These are phyloP conservation scores for Leptosphaerulina australis DNA, from an alignment of 2,329 filamentous ascomycete genomes.

Conservation along the genomic window DNA sequence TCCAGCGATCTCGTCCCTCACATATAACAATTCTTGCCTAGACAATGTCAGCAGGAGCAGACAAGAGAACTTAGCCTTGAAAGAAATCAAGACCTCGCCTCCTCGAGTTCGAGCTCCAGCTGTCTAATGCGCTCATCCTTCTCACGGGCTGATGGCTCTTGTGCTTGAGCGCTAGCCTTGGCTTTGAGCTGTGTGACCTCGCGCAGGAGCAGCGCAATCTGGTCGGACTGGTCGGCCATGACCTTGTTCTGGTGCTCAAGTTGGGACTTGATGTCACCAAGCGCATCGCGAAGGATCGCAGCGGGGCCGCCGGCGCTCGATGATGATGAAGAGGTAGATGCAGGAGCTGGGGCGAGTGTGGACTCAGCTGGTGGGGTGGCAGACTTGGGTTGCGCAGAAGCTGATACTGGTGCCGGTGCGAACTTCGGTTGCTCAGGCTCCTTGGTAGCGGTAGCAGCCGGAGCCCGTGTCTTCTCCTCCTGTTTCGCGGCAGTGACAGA, in stretches of 20 bases:
- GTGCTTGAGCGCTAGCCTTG: slow-evolving; percentile 61
- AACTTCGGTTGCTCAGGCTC: slow-evolving; percentile 56
- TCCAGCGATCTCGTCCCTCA: slow-evolving; percentile 11
- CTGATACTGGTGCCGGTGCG: slow-evolving; percentile 44
- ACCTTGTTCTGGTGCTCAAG: slow-evolving; percentile 78
- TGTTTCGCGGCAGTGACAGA: slow-evolving; percentile 43
- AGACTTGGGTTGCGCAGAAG: slow-evolving; percentile 45
- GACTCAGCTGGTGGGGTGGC: slow-evolving; percentile 45
- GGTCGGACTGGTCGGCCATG: slow-evolving; percentile 76
- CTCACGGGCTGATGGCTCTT: slow-evolving; percentile 41
- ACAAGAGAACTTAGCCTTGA: slow-evolving; percentile 7
- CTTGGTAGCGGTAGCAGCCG: slow-evolving; percentile 39
- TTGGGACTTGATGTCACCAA: slow-evolving; percentile 78
- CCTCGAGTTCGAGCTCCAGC: slow-evolving; percentile 51
- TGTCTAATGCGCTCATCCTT: slow-evolving; percentile 51
- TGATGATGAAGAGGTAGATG: slow-evolving; percentile 47
- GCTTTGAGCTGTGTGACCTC: slow-evolving; percentile 69
- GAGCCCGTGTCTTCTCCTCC: slow-evolving; percentile 49
- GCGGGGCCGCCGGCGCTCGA: slow-evolving; percentile 53
- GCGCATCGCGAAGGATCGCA: slow-evolving; percentile 66
- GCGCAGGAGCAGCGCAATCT: slow-evolving; percentile 75
- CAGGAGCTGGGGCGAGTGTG: slow-evolving; percentile 48
- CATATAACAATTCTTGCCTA: slow-evolving; percentile 2
- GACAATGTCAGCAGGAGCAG: not conserved
- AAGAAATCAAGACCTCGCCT: slow-evolving; percentile 44